Evolutionary conservation across 2,329 filamentous ascomycete genomes (phyloP).

Genomic region (Penicillium sp.): DNA sequence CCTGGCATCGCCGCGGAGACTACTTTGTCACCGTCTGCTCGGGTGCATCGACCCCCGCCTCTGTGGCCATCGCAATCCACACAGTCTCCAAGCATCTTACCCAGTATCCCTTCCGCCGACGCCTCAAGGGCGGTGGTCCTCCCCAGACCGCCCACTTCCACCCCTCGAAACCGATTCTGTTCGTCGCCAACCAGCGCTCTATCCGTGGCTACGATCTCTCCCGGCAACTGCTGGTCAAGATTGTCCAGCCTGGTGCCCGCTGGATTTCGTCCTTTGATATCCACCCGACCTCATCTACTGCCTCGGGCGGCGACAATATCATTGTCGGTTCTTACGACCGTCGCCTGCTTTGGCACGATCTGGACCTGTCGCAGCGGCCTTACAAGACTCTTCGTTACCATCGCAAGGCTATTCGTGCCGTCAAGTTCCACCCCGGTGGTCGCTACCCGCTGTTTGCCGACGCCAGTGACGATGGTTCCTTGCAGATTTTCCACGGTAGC

Average conservation of each 20-base stretch:
- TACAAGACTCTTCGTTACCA: constrained; percentile 98
- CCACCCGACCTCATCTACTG: constrained; percentile 84
- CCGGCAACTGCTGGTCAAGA: constrained; percentile 87
- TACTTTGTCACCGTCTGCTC: constrained; percentile 93
- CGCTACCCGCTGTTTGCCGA: constrained; percentile 86
- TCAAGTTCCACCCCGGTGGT: constrained; percentile 79
- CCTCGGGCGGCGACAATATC: constrained; percentile 88
- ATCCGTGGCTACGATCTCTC: constrained; percentile 94
- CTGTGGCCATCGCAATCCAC: constrained; percentile 81
- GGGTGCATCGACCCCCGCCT: constrained; percentile 50
- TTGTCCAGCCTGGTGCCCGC: constrained; percentile 86
- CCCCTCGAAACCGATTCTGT: constrained; percentile 87
- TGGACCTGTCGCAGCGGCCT: constrained; percentile 84
- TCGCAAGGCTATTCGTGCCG: constrained; percentile 83
- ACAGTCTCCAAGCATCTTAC: constrained; percentile 93
- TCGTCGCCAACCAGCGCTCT: constrained; percentile 90
- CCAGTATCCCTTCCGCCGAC: constrained; percentile 84
- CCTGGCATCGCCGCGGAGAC: constrained; percentile 92
- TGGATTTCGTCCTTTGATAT: constrained; percentile 95
- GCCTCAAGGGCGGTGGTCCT: constrained; percentile 69
- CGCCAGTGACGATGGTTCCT: constrained; percentile 87
- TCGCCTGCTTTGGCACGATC: constrained; percentile 91
- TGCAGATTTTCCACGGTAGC: constrained; percentile 97
- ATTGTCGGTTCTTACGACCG: constrained; percentile 95
- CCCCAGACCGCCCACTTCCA: constrained; percentile 93